phyloP scores from a whole-genome alignment of 441 rosid genomes.

The Gossypium gossypioides region DNA sequence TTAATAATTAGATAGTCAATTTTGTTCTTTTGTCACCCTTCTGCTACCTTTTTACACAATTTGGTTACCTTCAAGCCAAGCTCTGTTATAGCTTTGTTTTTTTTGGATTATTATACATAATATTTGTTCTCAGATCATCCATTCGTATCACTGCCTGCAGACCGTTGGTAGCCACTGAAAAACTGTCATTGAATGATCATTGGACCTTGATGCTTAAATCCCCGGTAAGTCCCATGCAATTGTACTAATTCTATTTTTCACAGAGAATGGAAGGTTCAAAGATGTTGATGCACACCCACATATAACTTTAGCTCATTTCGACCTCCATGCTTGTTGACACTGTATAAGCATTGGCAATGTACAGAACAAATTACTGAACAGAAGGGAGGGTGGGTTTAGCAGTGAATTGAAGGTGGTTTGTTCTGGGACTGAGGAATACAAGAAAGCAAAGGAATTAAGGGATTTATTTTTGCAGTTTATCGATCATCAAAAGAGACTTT shows the following conservation, averaged over 20 bases:
- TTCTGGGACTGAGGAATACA: slow-evolving; percentile 29
- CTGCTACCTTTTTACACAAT: not conserved
- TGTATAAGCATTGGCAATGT: not conserved
- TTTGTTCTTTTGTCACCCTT: not conserved
- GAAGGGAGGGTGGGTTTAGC: not conserved
- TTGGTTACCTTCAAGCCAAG: not conserved
- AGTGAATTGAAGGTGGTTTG: slow-evolving; percentile 28
- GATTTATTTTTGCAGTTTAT: slow-evolving; percentile 30
- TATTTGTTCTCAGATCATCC: not conserved
- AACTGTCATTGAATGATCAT: slow-evolving; percentile 7
- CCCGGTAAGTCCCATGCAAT: slow-evolving; percentile 18
- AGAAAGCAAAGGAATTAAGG: slow-evolving; percentile 24
- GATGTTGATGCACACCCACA: not conserved
- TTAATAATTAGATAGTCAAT: not conserved
- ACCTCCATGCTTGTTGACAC: not conserved
- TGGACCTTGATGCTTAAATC: slow-evolving; percentile 16
- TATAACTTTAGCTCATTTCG: not conserved
- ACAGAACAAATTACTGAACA: slow-evolving; percentile 15
- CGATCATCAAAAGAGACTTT: slow-evolving; percentile 25
- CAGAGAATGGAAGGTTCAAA: not conserved
- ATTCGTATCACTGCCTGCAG: slow-evolving; percentile 23
- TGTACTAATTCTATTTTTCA: not conserved
- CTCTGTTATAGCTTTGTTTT: not conserved
- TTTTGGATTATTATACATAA: not conserved
- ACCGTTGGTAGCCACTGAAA: slow-evolving; percentile 33